Base-by-base conservation (phyloP, 108 stramenopile species). In the Nannochloropsis salina region DNA sequence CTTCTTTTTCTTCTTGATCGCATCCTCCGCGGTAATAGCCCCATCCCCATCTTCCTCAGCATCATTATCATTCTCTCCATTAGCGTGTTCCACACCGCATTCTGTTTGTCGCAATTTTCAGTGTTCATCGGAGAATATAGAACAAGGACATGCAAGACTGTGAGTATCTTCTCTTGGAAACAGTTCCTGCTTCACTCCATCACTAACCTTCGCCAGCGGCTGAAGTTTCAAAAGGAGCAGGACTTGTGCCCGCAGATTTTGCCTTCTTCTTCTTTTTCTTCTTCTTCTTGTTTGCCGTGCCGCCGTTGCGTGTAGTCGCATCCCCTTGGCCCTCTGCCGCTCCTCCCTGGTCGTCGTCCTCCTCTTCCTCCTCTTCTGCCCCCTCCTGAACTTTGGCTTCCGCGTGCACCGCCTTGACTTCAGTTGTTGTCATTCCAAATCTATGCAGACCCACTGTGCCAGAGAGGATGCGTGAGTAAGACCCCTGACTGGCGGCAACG, bases 221-320 rank as follows among this genome's bases (percentile, higher is more conserved):
- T 42, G 44, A 42, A 5, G 51, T 21, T 43, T 85, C 31, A 45
- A 89, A 61, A 42, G 41, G 80, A 61, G 86, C 83, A 41, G 42
- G 80, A 31, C 31, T 1, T 31, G 31, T 31, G 31, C 31, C 31
- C 80, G 15, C 88, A 42, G 79, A 84, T 51, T 40, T 84, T 82
- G 85, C 89, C 93, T 90, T 89, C 45, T 87, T 90, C 45, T 90
- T 91, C 90, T 96, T 97, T 89, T 96, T 96, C 91, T 94, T 94
- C 80, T 87, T 87, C 89, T 89, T 91, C 81, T 83, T 91, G 47
- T 91, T 90, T 51, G 80, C 85, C 21, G n/a, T 84, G 20, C 22
- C 44, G 8, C 22, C 45, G 3, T 42, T 87, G 2, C 45, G 82
- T 8, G 22, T 31, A 8, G 15, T 83, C 8, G 45, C 88, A 15